phyloP scores from a whole-genome alignment of 176 grass and related monocot species.

The Aechmea fasciata region DNA sequence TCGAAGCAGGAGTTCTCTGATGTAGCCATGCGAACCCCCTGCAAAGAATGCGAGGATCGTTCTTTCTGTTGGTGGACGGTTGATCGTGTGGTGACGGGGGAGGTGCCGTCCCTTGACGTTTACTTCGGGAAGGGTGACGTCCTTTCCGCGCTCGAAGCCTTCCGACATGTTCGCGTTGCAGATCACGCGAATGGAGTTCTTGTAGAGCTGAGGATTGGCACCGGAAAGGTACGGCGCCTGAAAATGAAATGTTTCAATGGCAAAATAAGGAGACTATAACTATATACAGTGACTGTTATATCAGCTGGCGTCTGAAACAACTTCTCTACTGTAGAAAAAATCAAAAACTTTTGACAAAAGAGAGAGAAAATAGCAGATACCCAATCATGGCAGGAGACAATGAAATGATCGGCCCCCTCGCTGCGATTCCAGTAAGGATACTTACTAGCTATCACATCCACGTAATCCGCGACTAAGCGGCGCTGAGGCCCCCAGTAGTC shows the following conservation, averaged over 20 bases:
- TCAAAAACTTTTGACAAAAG: no score
- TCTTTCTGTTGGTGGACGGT: neutral
- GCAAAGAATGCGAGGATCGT: constrained; percentile 31
- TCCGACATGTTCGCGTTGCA: constrained; percentile 42
- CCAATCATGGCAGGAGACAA: constrained; percentile 40
- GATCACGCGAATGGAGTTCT: constrained; percentile 26
- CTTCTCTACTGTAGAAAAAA: no score
- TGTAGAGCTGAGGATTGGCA: constrained; percentile 15
- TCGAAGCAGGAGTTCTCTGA: constrained; percentile 21
- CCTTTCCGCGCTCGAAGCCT: constrained; percentile 25
- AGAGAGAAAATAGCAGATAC: neutral
- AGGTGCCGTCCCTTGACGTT: neutral
- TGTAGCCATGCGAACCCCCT: constrained; percentile 20
- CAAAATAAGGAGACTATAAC: no score
- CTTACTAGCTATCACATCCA: constrained; percentile 23
- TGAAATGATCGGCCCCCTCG: constrained; percentile 32
- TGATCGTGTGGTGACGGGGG: neutral
- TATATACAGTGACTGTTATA: neutral
- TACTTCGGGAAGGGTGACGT: constrained; percentile 32
- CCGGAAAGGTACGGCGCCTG: constrained; percentile 29
- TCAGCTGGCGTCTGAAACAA: neutral
- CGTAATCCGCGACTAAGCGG: constrained; percentile 28
- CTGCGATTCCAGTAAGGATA: constrained; percentile 34
- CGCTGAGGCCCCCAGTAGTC: constrained; percentile 24
- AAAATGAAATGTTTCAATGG: neutral